phyloP scores from a whole-genome alignment of 768 basidiomycete genomes.

The Kwoniella heveanensis region DNA sequence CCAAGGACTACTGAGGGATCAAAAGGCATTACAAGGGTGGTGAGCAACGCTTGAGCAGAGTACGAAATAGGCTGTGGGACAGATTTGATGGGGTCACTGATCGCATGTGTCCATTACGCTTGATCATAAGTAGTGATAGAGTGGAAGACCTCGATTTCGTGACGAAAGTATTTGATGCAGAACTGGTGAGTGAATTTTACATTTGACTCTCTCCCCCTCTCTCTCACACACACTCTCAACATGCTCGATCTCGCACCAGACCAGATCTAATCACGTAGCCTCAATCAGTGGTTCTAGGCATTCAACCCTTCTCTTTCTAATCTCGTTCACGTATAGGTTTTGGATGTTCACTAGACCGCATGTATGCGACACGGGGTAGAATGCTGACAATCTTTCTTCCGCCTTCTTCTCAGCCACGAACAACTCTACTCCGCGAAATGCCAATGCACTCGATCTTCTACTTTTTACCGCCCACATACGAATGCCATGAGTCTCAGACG shows the following conservation, averaged over 20 bases:
- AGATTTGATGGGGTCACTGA: too few species aligned
- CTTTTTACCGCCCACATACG: constrained; percentile 70
- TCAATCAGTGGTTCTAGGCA: constrained; percentile 7
- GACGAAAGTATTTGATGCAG: constrained; percentile 64
- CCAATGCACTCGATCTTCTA: constrained; percentile 71
- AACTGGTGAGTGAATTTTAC: constrained; percentile 50
- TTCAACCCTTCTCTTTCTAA: too few species aligned
- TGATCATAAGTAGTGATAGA: constrained; percentile 25
- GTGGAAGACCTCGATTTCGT: constrained; percentile 61
- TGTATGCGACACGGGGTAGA: too few species aligned
- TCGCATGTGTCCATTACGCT: too few species aligned
- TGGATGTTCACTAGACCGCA: too few species aligned
- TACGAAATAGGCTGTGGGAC: too few species aligned
- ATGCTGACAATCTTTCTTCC: neutral
- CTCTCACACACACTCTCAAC: too few species aligned
- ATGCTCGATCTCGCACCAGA: too few species aligned
- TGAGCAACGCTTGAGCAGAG: constrained; percentile 26
- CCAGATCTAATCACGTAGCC: too few species aligned
- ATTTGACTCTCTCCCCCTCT: too few species aligned
- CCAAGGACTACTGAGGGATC: constrained; percentile 32
- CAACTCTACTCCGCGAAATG: constrained; percentile 65
- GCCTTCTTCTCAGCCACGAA: constrained; percentile 30
- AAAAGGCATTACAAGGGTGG: constrained; percentile 42
- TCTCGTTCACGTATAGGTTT: too few species aligned
- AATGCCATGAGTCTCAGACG: constrained; percentile 63